These are phyloP conservation scores for Botrytis aclada DNA, from an alignment of 2,329 filamentous ascomycete species.

Conservation along the genomic window DNA sequence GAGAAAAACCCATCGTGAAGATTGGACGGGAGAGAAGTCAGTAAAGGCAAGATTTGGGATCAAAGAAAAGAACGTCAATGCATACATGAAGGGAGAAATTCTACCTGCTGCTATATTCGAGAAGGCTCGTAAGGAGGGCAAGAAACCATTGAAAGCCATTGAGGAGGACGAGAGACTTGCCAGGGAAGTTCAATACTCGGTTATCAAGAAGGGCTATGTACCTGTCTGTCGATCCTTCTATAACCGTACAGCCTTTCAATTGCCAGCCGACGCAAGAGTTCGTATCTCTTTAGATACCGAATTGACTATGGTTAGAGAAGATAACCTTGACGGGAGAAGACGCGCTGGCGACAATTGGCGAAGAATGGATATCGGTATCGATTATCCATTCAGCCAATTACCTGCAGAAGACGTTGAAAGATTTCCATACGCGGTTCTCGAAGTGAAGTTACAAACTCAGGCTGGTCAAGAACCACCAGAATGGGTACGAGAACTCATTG, in stretches of 20 bases:
- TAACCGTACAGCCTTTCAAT: constrained; percentile 95
- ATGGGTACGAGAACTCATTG: constrained; percentile 91
- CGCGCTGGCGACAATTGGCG: constrained; percentile 90
- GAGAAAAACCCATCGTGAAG: constrained; percentile 95
- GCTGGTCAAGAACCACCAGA: constrained; percentile 91
- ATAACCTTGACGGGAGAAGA: constrained; percentile 79
- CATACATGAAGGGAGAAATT: constrained; percentile 79
- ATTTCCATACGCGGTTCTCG: constrained; percentile 93
- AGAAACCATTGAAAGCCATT: constrained; percentile 89
- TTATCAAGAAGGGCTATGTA: constrained; percentile 79
- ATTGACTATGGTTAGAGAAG: constrained; percentile 89
- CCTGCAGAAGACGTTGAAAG: constrained; percentile 80
- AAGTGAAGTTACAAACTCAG: constrained; percentile 97
- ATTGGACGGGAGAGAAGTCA: constrained; percentile 98
- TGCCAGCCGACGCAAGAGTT: constrained; percentile 92
- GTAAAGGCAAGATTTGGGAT: constrained; percentile 94
- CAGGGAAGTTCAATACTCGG: constrained; percentile 88
- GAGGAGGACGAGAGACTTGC: constrained; percentile 87
- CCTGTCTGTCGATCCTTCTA: constrained; percentile 96
- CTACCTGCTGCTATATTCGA: constrained; percentile 90
- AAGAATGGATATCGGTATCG: constrained; percentile 94
- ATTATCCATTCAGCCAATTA: constrained; percentile 89
- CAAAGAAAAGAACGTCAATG: constrained; percentile 97
- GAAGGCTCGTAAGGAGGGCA: constrained; percentile 91
- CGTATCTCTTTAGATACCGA: constrained; percentile 97